Base-by-base conservation (phyloP, 2,329 filamentous ascomycete species). In the Alternaria sp. region DNA sequence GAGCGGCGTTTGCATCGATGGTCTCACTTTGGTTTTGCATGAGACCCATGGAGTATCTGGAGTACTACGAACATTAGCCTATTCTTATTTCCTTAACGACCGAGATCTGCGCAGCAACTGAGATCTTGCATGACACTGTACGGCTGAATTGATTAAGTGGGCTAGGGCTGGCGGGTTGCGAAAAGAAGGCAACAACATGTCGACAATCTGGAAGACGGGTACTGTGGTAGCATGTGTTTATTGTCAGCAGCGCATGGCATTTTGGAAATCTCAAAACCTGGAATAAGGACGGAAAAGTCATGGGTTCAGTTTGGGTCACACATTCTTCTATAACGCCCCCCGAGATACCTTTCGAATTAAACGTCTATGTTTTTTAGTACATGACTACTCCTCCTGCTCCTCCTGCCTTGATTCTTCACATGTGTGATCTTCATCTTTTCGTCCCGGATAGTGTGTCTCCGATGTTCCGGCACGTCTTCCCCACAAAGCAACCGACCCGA, bases 1-100 rank as follows among this genome's bases (percentile, higher is more conserved):
- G 70, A 73, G 71, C 69, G 76, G 76, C 75, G 76, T 78, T 79
- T 72, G 74, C 74, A 77, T 77, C 65, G 61, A 69, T 67, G 68
- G 73, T 71, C 72, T 73, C 64, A 57, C 58, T 67, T 67, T 65
- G 66, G 61, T 70, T 68, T 74, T 73, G 72, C 71, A 76, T 74
- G 64, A 71, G 70, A 68, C 69, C 70, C 62, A 61, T 65, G 74
- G 74, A 73, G 74, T 78, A 62, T 76, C 69, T 71, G 73, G 74
- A 70, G 69, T 70, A 69, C 62, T 62, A 49, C 49, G 55, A 62
- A 62, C 62, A 68, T 66, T 52, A 64, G 61, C 63, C 61, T 59
- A 60, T 61, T 66, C 57, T 66, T 57, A 55, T 65, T 61, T 65
- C 59, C 54, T 62, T 60, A 59, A 67, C 55, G 23, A 64, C 51